phyloP scores from a whole-genome alignment of 164 flowering plant species.

The Santalum album region DNA sequence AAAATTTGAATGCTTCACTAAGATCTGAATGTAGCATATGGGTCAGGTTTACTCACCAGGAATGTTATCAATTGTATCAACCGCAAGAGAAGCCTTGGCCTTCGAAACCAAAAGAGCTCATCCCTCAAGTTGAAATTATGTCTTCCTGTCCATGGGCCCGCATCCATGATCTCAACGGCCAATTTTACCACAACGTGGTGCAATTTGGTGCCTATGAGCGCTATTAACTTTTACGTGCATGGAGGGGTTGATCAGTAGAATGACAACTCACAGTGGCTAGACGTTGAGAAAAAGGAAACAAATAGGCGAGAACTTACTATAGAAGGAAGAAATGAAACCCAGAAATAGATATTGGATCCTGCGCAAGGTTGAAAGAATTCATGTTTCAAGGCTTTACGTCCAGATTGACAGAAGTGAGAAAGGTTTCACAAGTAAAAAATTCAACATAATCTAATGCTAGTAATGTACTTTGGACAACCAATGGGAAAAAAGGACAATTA shows the following conservation, averaged over 20 bases:
- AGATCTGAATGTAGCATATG: neutral
- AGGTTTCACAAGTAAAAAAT: neutral
- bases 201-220: constrained; percentile 70
- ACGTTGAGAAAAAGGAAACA: neutral
- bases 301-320: constrained; percentile 36
- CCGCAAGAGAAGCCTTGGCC: constrained; percentile 54
- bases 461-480: too few relatives aligned
- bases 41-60: constrained; percentile 35
- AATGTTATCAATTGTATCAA: constrained; percentile 71
- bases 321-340: constrained; percentile 80
- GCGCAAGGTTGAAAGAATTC: constrained; percentile 10
- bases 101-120: constrained; percentile 89
- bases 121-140: constrained; percentile 61
- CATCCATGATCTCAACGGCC: constrained; percentile 61
- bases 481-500: too few relatives aligned
- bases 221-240: constrained; percentile 41
- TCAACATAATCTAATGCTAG: neutral
- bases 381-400: too few relatives aligned
- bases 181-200: constrained; percentile 72
- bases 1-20: too few relatives aligned
- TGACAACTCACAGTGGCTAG: too few relatives aligned
- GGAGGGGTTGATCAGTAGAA: neutral
- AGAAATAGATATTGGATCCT: constrained; percentile 76
- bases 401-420: neutral
- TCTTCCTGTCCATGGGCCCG: constrained; percentile 20